A percentile compares a stretch with the other conserved stretches of the same genome.
Evolutionary conservation across 2,329 filamentous ascomycete genomes (phyloP).

Genomic region (Colletotrichum nymphaeae): DNA sequence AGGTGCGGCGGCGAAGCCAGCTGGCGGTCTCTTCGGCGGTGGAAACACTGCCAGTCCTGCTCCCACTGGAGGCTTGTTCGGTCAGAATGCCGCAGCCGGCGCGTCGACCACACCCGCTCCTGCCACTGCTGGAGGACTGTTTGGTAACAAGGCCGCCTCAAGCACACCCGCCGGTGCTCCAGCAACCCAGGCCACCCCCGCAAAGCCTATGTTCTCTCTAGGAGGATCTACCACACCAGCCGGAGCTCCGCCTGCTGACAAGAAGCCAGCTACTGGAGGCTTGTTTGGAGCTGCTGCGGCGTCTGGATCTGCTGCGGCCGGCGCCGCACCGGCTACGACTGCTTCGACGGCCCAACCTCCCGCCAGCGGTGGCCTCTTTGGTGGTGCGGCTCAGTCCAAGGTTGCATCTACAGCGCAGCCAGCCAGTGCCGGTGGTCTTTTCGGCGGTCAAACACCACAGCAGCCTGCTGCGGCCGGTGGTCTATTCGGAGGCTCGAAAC

Average conservation of each 20-base stretch:
- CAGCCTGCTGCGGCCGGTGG: conserved; percentile 36
- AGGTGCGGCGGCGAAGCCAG: conserved; percentile 40
- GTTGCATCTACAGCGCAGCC: conserved; percentile 38
- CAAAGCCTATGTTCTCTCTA: conserved; percentile 61
- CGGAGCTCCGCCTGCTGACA: conserved; percentile 61
- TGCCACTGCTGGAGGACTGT: conserved; percentile 35
- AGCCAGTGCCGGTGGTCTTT: conserved; percentile 35
- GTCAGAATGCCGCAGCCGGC: conserved; percentile 38
- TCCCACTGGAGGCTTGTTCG: conserved; percentile 43
- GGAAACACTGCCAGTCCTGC: conserved; percentile 41
- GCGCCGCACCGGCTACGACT: neutral
- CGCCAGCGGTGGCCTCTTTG: conserved; percentile 43
- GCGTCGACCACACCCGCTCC: conserved; percentile 38
- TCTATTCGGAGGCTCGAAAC: conserved; percentile 39
- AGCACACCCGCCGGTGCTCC: conserved; percentile 33
- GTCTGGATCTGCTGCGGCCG: conserved; percentile 23
- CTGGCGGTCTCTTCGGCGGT: conserved; percentile 37
- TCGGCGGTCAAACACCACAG: conserved; percentile 26
- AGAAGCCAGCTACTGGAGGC: conserved; percentile 43
- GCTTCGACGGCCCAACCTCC: conserved; percentile 11
- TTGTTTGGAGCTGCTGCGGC: conserved; percentile 44
- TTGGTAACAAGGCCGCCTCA: conserved; percentile 30
- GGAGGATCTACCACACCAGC: conserved; percentile 66
- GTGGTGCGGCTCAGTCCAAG: conserved; percentile 42
- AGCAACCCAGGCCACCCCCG: conserved; percentile 51